Base-by-base conservation (phyloP, 768 basidiomycete species). In the Suillus luteus region DNA sequence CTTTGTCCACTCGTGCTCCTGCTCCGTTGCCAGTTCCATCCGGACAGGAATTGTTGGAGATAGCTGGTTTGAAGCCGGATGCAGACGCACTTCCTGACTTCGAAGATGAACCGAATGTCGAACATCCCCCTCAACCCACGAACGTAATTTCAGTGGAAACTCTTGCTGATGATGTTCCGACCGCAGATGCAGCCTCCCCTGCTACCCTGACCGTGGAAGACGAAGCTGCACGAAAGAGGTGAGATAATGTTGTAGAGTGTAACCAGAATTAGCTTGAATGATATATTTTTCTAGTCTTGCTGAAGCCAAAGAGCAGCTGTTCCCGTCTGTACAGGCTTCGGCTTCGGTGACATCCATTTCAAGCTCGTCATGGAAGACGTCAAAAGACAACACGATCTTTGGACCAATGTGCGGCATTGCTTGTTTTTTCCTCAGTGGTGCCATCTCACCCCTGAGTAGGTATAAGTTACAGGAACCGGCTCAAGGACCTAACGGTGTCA, bases 341-440 rank as follows among this genome's bases (percentile, higher is more conserved):
- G 71, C 61, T 70, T 73, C 63, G 62, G 48, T n/a, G 31, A 68
- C 1, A 11, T 62, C 75, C 4, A 69, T 71, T 9, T 86, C 83
- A 76, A 83, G 77, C 63, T 76, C 76, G 43, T 78, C 83, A n/a
- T 58, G 57, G 57, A 58, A 38, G 17, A 58, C 57, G 11, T 19
- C 57, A 31, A 41, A 58, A 58, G 57, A 41, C 27, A 41, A 58
- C 17, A 89, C 88, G 1, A 89, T 90, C 33, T 90, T 90, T 67
- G 87, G 86, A 24, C 85, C 86, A 60, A 71, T 88, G 88, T 88
- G 61, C 68, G 87, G 78, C 63, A 58, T 51, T 44, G 33, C 24
- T 55, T 44, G 5, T 57, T 38, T 35, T 49, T 31, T 1, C 55
- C 14, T 37, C 43, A n/a, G 10, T 33, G 10, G n/a, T 44, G 7